Evolutionary conservation across 2,329 filamentous ascomycete genomes (phyloP), one percentile per base, ranked within the genome.

Genomic region (Passalora sequoiae): DNA sequence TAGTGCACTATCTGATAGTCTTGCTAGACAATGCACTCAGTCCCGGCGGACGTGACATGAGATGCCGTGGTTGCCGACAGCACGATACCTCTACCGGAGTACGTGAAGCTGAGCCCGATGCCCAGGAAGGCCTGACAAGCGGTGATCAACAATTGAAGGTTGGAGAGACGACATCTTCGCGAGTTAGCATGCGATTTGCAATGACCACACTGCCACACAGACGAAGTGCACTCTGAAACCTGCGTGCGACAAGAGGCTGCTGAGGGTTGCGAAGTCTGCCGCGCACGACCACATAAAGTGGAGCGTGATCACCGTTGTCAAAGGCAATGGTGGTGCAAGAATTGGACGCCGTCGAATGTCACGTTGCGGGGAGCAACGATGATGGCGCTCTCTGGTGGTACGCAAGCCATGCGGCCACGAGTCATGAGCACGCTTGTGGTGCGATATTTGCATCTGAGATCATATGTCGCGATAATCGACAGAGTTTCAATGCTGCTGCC

Each of bases 341-440:
- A 36, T 12, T 36, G 20, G 15, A 24, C 33, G 12, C 6, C 33
- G 9, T 6, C 10, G 8, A 15, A 24, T 36, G 33, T 21, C 33
- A 36, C 15, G 8, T 36, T 36, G 17, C 15, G 2, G 4, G 19
- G 17, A 17, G 20, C 20, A 20, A 20, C 33, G 9, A 5, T 20
- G 20, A 24, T 24, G 20, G 19, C 33, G 19, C 20, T 36, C 3
- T 24, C 12, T 36, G 1, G n/a, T n/a, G n/a, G 38, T 25, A 25
- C 17, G 38, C 38, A 40, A 40, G 38, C 38, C 38, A 32, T 32
- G 38, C 27, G 24, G 17, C 28, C 17, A 31, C 25, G 40, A 43
- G 24, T 43, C 40, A 36, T 43, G 31, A 13, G 29, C 22, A 16
- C 19, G 27, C 7, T 2, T 33, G 22, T 19, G 15, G 29, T 22